Percentiles rank a stretch among this genome's conserved stretches.
These are phyloP conservation scores for Moesziomyces sp. DNA, from an alignment of 1,284 basidiomycete species.

Conservation along the genomic window DNA sequence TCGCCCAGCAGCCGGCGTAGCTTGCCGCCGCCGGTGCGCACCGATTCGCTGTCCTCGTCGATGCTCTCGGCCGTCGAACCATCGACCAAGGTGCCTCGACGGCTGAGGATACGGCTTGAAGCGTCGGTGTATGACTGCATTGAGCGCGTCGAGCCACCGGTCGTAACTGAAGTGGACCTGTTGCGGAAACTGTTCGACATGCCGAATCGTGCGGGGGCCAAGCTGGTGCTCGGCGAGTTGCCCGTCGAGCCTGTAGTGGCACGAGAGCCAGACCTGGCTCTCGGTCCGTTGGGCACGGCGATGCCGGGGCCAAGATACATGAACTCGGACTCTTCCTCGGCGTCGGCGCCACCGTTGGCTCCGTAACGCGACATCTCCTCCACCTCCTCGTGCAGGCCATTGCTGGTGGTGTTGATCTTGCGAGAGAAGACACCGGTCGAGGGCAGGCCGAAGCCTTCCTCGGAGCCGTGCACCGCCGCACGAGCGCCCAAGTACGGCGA, in stretches of 20 bases:
- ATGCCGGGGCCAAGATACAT: conserved; percentile 61
- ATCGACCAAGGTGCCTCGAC: conserved; percentile 45
- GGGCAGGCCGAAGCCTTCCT: conserved; percentile 35
- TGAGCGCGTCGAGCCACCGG: conserved; percentile 42
- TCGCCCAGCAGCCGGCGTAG: conserved; percentile 78
- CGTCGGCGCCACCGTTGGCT: conserved; percentile 13
- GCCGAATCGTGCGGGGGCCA: conserved; percentile 20
- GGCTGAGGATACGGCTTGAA: conserved; percentile 22
- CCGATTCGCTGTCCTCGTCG: conserved; percentile 41
- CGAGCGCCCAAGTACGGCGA: conserved; percentile 52
- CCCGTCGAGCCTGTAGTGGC: conserved; percentile 17
- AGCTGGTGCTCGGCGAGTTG: conserved; percentile 38
- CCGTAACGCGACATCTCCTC: conserved; percentile 35
- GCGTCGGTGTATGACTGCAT: conserved; percentile 30
- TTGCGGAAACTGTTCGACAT: conserved; percentile 32
- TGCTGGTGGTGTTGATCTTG: conserved; percentile 33
- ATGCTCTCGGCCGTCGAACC: conserved; percentile 21
- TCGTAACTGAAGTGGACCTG: conserved; percentile 53
- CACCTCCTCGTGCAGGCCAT: conserved; percentile 41
- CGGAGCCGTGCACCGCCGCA: conserved; percentile 50
- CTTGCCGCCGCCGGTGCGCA: conserved; percentile 28
- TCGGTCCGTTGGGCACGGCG: conserved; percentile 55
- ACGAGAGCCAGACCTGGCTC: conserved; percentile 27
- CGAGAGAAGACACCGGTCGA: conserved; percentile 37
- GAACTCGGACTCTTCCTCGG: conserved; percentile 46